A percentile compares a stretch with the other conserved stretches of the same genome.
Evolutionary conservation across 371 early-diverging fungal genomes (phyloP).

Genomic region (Mucor circinelloides): DNA sequence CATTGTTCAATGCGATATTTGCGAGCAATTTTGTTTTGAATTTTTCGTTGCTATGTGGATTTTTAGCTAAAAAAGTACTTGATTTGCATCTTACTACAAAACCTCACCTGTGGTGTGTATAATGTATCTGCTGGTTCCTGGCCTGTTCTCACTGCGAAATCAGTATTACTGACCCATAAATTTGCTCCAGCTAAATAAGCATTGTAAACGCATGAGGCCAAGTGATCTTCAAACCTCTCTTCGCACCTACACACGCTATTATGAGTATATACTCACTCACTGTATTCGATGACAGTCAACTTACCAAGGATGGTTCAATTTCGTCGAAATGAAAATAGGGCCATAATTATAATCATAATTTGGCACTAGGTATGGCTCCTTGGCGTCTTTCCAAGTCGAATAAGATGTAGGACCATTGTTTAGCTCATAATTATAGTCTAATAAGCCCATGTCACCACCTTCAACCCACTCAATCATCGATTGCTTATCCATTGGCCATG

Average conservation of each 20-base stretch:
- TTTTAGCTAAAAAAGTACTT: too few relatives aligned
- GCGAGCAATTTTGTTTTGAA: constrained; percentile 31
- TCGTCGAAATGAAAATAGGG: constrained; percentile 36
- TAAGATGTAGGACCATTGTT: constrained; percentile 43
- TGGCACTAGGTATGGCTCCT: constrained; percentile 37
- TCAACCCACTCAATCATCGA: constrained; percentile 34
- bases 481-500: constrained; percentile 31
- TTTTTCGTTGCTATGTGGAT: constrained; percentile 20
- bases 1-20: constrained; percentile 45
- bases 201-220: constrained; percentile 39
- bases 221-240: constrained; percentile 46
- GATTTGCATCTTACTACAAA: neutral
- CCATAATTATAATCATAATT: constrained; percentile 42
- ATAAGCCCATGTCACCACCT: constrained; percentile 30
- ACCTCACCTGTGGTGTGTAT: constrained; percentile 25
- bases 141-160: constrained; percentile 35
- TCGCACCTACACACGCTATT: constrained; percentile 31
- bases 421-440: constrained; percentile 37
- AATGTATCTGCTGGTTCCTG: constrained; percentile 32
- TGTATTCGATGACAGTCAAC: neutral
- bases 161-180: constrained; percentile 41
- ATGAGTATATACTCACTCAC: neutral
- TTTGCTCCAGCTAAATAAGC: constrained; percentile 41
- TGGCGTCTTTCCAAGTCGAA: constrained; percentile 33
- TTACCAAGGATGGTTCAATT: constrained; percentile 44